Evolutionary conservation across 2,329 filamentous ascomycete genomes (phyloP).

Genomic region (Colletotrichum navitas): DNA sequence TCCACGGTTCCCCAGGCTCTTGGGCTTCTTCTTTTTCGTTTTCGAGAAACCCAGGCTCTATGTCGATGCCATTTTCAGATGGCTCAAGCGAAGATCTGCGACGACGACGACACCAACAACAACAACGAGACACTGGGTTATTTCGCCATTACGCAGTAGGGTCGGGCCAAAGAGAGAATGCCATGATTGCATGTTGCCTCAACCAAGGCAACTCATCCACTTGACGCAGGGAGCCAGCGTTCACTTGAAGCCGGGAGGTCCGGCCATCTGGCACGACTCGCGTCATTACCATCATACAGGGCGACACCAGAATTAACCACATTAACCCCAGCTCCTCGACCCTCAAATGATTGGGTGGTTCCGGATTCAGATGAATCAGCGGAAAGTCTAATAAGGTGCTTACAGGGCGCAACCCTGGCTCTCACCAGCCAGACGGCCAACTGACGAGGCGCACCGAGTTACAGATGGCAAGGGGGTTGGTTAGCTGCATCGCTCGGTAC

Average conservation of each 20-base stretch:
- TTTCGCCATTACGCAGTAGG: not conserved
- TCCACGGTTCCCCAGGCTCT: constrained; percentile 1
- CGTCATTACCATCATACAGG: not conserved
- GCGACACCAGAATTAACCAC: not conserved
- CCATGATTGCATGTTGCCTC: no score
- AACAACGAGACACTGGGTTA: constrained; percentile 14
- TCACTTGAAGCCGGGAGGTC: constrained; percentile 28
- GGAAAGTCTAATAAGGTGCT: constrained; percentile 26
- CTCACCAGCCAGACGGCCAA: constrained; percentile 1
- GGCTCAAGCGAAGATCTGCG: constrained; percentile 10
- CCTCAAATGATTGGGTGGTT: constrained; percentile 21
- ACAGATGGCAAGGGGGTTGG: constrained; percentile 29
- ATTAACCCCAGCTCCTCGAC: constrained; percentile 5
- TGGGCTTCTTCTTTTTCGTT: not conserved
- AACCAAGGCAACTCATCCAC: constrained; percentile 11
- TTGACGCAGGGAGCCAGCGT: constrained; percentile 22
- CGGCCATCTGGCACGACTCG: constrained; percentile 31
- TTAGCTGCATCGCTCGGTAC: constrained; percentile 14
- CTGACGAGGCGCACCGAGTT: constrained; percentile 32
- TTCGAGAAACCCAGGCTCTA: not conserved
- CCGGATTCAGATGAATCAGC: constrained; percentile 34
- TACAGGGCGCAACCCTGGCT: constrained; percentile 29
- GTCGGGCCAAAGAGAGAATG: not conserved
- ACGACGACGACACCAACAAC: no score
- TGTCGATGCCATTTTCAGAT: constrained; percentile 15